These are phyloP conservation scores for Podaxis carcinomalis DNA, from an alignment of 768 basidiomycete genomes.

Conservation along the genomic window DNA sequence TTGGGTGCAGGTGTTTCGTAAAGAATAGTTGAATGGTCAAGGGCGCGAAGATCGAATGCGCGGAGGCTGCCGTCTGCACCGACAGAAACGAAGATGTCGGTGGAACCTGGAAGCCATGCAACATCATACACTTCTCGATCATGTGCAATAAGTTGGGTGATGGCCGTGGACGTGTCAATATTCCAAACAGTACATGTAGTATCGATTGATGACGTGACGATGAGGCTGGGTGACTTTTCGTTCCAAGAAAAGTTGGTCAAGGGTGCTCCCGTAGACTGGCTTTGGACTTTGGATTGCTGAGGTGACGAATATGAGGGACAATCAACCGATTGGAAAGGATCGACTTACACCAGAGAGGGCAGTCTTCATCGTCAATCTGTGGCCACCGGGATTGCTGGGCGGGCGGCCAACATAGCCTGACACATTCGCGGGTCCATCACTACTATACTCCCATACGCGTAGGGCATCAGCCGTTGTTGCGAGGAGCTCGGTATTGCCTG, in stretches of 20 bases:
- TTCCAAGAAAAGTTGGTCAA: constrained; percentile 99
- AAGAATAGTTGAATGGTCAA: constrained; percentile 97
- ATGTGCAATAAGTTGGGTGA: constrained; percentile 97
- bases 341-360: constrained; percentile 74
- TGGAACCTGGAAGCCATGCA: constrained; percentile 95
- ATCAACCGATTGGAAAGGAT: constrained; percentile 8
- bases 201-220: constrained; percentile 97
- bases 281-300: constrained; percentile 89
- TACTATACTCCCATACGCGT: constrained; percentile 85
- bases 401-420: constrained; percentile 72
- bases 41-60: constrained; percentile 92
- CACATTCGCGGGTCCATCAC: constrained; percentile 53
- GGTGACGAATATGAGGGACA: neutral
- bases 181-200: constrained; percentile 99
- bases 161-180: constrained; percentile 86
- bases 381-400: constrained; percentile 43
- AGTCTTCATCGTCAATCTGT: constrained; percentile 69
- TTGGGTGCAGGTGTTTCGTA: constrained; percentile 91
- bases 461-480: constrained; percentile 94
- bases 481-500: constrained; percentile 68
- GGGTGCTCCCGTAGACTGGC: constrained; percentile 79
- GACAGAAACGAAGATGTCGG: constrained; percentile 97
- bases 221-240: constrained; percentile 80
- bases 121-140: constrained; percentile 97
- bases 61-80: constrained; percentile 96